Evolutionary conservation across 345 rosid genomes (phyloP), one percentile per base, ranked within the genome.

Genomic region (Gossypium rotundifolium): DNA sequence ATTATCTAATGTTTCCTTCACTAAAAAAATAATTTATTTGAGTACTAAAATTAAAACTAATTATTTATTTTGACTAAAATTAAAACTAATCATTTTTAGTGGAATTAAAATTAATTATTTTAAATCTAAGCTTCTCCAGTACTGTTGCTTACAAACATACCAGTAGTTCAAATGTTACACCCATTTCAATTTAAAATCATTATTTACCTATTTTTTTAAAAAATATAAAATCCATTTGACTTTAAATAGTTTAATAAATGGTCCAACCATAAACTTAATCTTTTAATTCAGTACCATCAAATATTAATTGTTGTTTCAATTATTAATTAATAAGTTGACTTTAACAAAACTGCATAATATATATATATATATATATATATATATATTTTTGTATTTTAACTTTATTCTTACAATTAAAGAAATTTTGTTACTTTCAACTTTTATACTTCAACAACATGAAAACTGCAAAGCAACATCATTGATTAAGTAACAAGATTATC

Each of bases 161-260:
- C 13, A 42, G 52, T 23, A 42, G 68, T 73, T 73, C 76, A 61
- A 17, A 46, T 73, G 67, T 48, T 60, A 7, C 69, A 61, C 42
- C 33, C 59, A 27, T 57, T 58, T 55, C 14, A 72, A 42, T 33
- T 42, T 20, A 27, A 49, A 23, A 18, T 0, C 5, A 16, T 69
- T 25, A 53, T 20, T 20, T 57, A 57, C 11, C 22, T 57, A 23
- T 59, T 11, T 59, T 16, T 29, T 22, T 0, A 0, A 29, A 22
- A 59, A 7, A 2, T 72, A 14, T 23, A 38, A 51, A 71, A 11
- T 5, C 20, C 62, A 12, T 22, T 33, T 66, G 46, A 69, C 46
- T 69, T 51, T 42, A 4, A 38, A 16, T 58, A 59, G 42, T 22
- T 53, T 58, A 14, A 45, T 4, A 45, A 46, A 13, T 22, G 9